Evolutionary conservation across 495 filamentous ascomycete species (phyloP).

Genomic region (Hyphodiscus hymeniophilus): DNA sequence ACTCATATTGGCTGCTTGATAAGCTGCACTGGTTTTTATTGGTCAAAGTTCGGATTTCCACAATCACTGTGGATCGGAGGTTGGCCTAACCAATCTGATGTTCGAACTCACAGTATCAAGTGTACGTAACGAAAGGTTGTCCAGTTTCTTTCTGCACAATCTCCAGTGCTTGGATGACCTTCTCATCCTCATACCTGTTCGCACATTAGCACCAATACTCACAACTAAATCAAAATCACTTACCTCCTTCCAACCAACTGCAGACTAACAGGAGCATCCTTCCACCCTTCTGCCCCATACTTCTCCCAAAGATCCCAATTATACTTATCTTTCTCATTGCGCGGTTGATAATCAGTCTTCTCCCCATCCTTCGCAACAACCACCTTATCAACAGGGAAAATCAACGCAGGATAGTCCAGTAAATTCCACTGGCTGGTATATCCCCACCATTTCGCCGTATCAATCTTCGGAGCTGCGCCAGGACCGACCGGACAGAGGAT

Average conservation of each 20-base stretch:
- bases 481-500: slow-evolving; percentile 58
- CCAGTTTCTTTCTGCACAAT: slow-evolving; percentile 27
- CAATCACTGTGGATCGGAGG: too few species aligned
- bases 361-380: slow-evolving; percentile 26
- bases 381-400: slow-evolving; percentile 47
- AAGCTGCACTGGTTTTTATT: too few species aligned
- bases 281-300: slow-evolving; percentile 27
- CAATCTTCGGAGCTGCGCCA: slow-evolving; percentile 50
- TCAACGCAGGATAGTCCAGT: slow-evolving; percentile 54
- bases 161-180: slow-evolving; percentile 28
- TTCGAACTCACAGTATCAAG: too few species aligned
- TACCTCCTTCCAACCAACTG: slow-evolving; percentile 41
- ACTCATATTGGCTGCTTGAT: too few species aligned
- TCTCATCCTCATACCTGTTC: slow-evolving; percentile 32
- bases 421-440: slow-evolving; percentile 72
- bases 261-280: slow-evolving; percentile 41
- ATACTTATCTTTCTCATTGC: slow-evolving; percentile 26
- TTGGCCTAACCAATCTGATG: too few species aligned
- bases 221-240: slow-evolving; percentile 21
- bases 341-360: slow-evolving; percentile 34
- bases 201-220: neutral
- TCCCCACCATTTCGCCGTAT: slow-evolving; percentile 57
- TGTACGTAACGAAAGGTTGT: slow-evolving; percentile 24
- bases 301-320: slow-evolving; percentile 27
- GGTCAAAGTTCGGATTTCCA: too few species aligned